Evolutionary conservation across 768 basidiomycete species (phyloP).

Genomic region (Panaeolus cyanescens): DNA sequence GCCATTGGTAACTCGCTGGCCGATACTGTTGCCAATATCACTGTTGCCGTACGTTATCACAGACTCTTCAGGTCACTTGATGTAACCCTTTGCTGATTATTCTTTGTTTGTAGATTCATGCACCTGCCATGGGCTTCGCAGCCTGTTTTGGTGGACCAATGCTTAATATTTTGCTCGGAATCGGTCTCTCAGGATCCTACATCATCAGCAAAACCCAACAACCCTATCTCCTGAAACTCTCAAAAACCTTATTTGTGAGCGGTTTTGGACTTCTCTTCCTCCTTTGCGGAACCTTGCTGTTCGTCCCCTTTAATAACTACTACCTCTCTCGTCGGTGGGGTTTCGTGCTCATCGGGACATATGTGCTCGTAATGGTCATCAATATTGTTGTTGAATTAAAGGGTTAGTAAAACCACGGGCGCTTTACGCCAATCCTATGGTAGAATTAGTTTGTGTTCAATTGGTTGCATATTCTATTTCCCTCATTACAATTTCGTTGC

Average conservation of each 20-base stretch:
- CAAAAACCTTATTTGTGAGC: conserved; percentile 83
- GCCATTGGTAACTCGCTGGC: conserved; percentile 96
- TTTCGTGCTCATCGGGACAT: conserved; percentile 71
- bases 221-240: conserved; percentile 77
- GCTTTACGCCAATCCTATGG: too few relatives aligned
- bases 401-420: conserved; percentile 8
- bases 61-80: neutral
- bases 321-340: conserved; percentile 84
- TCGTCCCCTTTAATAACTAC: conserved; percentile 86
- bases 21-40: conserved; percentile 96
- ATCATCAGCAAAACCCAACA: conserved; percentile 65
- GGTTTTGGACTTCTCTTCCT: conserved; percentile 78
- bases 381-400: conserved; percentile 81
- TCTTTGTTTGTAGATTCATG: conserved; percentile 62
- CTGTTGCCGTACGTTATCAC: conserved; percentile 69
- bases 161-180: conserved; percentile 88
- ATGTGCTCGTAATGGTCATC: conserved; percentile 72
- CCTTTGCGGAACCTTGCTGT: conserved; percentile 72
- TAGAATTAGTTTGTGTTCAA: neutral
- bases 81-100: neutral
- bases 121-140: conserved; percentile 92
- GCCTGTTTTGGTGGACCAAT: conserved; percentile 94
- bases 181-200: conserved; percentile 91
- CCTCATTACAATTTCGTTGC: neutral
- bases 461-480: neutral